Evolutionary conservation across 345 rosid genomes (phyloP).

Genomic region (Acer campestre): DNA sequence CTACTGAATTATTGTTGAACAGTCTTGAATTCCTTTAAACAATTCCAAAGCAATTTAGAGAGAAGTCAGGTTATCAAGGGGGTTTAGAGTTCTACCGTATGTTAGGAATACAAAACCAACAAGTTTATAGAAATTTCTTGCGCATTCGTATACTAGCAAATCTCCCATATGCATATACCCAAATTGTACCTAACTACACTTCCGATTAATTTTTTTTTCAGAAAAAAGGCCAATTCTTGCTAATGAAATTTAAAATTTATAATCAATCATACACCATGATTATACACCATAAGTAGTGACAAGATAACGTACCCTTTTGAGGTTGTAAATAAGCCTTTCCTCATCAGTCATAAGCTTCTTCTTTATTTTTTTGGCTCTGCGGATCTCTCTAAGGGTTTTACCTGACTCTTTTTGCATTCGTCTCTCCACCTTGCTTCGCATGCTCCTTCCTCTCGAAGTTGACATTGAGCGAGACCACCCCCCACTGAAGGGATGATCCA

Average conservation of each 20-base stretch:
- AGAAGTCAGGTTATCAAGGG: neutral
- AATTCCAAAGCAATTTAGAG: neutral
- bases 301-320: constrained; percentile 66
- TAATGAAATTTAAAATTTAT: constrained; percentile 13
- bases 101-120: neutral
- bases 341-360: constrained; percentile 98
- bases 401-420: constrained; percentile 92
- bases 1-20: no score
- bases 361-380: constrained; percentile 87
- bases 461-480: constrained; percentile 73
- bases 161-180: neutral
- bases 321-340: constrained; percentile 90
- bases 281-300: neutral
- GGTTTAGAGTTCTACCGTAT: neutral
- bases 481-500: constrained; percentile 29
- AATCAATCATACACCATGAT: neutral
- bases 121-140: neutral
- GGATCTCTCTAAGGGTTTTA: constrained; percentile 80
- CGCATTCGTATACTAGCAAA: neutral
- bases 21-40: no score
- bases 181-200: neutral
- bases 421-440: constrained; percentile 94
- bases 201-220: neutral
- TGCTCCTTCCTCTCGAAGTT: constrained; percentile 78
- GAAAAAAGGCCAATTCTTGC: neutral